phyloP scores from a whole-genome alignment of 768 basidiomycete genomes.

The Tricholoma terreum region DNA sequence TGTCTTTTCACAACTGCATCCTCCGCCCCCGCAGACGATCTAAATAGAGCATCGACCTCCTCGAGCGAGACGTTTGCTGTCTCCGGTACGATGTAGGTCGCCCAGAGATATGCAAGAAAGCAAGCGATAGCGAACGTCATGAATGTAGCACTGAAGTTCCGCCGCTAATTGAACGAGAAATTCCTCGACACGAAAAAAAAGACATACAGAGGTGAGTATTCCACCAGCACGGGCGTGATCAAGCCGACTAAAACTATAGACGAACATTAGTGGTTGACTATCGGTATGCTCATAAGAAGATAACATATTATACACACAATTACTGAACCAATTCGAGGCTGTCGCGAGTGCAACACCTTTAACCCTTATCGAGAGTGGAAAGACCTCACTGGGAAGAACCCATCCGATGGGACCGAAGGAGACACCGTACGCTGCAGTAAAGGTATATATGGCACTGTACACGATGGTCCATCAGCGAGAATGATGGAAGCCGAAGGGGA shows the following conservation, averaged over 20 bases:
- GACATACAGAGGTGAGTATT: slow-evolving; percentile 55
- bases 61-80: slow-evolving; percentile 75
- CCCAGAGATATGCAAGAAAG: slow-evolving; percentile 67
- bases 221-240: slow-evolving; percentile 64
- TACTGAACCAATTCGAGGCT: slow-evolving; percentile 84
- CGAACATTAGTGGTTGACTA: background rate
- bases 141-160: slow-evolving; percentile 56
- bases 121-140: slow-evolving; percentile 63
- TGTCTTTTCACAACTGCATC: slow-evolving; percentile 49
- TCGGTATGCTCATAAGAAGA: background rate
- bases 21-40: slow-evolving; percentile 52
- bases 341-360: slow-evolving; percentile 83
- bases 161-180: background rate
- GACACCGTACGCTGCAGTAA: slow-evolving; percentile 75
- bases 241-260: slow-evolving; percentile 69
- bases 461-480: background rate
- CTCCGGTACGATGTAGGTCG: slow-evolving; percentile 67
- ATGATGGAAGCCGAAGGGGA: background rate
- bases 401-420: slow-evolving; percentile 81
- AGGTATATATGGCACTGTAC: slow-evolving; percentile 61
- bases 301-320: slow-evolving; percentile 46
- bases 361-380: slow-evolving; percentile 73
- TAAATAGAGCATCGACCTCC: slow-evolving; percentile 70
- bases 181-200: background rate
- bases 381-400: slow-evolving; percentile 83